Evolutionary conservation across 768 basidiomycete genomes (phyloP).

Genomic region (Leccinum obscurum): DNA sequence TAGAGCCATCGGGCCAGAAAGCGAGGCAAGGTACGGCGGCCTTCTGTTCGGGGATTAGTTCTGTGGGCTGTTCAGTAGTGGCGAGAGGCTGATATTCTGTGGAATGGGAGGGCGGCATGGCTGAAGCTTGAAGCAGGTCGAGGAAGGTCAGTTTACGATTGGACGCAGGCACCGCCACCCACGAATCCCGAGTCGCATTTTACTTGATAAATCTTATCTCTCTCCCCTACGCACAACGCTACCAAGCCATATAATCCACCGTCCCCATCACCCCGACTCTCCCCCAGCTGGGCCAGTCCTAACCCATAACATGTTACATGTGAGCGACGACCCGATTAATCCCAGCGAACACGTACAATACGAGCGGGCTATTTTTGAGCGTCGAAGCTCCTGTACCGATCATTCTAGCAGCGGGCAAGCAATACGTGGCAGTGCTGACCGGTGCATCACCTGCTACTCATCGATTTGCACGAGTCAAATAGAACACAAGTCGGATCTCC

Average conservation of each 20-base stretch:
- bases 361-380: neutral
- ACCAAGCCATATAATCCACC: neutral
- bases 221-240: neutral
- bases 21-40: conserved; percentile 19
- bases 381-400: neutral
- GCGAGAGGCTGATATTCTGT: neutral
- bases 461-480: neutral
- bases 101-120: conserved; percentile 15
- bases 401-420: neutral
- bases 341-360: neutral
- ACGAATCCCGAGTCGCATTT: conserved; percentile 6
- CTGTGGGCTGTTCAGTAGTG: conserved; percentile 10
- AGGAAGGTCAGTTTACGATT: conserved; percentile 5
- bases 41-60: conserved; percentile 22
- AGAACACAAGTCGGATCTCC: neutral
- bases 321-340: neutral
- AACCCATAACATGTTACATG: neutral
- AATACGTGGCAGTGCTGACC: neutral
- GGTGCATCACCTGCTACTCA: neutral
- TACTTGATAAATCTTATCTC: conserved; percentile 15
- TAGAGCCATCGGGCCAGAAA: conserved; percentile 28
- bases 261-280: neutral
- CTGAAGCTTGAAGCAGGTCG: conserved; percentile 4
- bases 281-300: neutral
- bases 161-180: conserved; percentile 17